Base-by-base conservation (phyloP, 2,329 filamentous ascomycete species). In the Gyromitra esculenta region DNA sequence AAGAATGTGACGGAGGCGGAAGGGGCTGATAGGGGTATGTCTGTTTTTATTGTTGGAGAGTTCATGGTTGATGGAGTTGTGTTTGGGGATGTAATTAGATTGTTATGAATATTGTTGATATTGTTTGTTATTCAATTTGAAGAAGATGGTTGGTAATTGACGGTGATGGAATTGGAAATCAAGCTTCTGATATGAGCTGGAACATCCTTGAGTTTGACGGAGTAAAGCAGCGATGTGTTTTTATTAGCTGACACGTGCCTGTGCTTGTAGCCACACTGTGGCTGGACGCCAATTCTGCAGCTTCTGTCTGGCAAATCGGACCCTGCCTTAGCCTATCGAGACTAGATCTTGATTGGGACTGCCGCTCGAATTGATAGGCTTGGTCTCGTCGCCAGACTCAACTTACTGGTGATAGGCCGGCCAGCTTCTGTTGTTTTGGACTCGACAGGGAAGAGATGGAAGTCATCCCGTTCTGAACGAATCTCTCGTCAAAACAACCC, bases 1-100 rank as follows among this genome's bases (percentile, higher is more conserved):
- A 97, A 97, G 88, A 97, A 97, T 66, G 92, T 84, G 13, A 91
- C 88, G 11, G 90, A 86, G 0, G 89, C 88, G 1, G 84, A 85
- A 37, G 84, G 83, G 39, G 83, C 81, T 37, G 82, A 73, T 45
- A 68, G 25, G 52, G 73, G 76, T 57, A 81, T 80, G 77, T 81
- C 48, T 60, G 56, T 50, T 63, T 54, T 7, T 11, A 15, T 41
- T 54, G 59, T 25, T n/a, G 66, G 73, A 25, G 39, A 43, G 45
- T 35, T 45, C 72, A 75, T 75, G 15, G 15, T 43, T 52, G 50
- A 6, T 43, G 39, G 25, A 8, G 25, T 45, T 37, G 50, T 67
- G 41, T n/a, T 57, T 50, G 15, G 25, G 15, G 56, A n/a, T 41
- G 57, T 13, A 43, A 41, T 59, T n/a, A 31, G 57, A 18, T 13